A percentile compares a stretch with the other conserved stretches of the same genome.
phyloP scores from a whole-genome alignment of 2,329 filamentous ascomycete species.

The Aspergillus floridensis region DNA sequence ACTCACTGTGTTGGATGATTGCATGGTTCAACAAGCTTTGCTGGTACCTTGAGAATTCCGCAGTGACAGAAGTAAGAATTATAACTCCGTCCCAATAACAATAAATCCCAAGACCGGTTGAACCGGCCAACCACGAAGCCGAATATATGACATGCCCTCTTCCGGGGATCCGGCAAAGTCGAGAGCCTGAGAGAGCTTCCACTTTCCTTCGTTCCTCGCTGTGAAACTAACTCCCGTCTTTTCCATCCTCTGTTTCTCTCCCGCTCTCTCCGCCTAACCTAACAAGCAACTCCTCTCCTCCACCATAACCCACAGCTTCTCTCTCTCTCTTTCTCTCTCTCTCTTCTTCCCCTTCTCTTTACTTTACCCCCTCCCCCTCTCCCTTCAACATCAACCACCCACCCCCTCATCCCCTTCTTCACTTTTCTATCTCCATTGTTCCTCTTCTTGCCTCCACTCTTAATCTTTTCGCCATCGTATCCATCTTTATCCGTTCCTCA shows the following conservation, averaged over 20 bases:
- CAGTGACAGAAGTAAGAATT: background rate
- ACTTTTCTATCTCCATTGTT: conserved; percentile 6
- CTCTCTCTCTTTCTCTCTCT: conserved; percentile 22
- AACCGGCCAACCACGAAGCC: conserved; percentile 8
- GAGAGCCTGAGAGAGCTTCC: background rate
- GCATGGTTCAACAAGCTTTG: background rate
- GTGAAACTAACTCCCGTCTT: background rate
- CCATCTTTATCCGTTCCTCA: conserved; percentile 12
- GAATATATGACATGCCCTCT: conserved; percentile 11
- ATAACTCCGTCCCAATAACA: background rate
- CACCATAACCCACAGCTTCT: conserved; percentile 13
- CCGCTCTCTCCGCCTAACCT: conserved; percentile 9
- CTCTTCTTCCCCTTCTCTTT: conserved; percentile 24
- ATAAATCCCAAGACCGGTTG: background rate
- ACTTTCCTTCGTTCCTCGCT: background rate
- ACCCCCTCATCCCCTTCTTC: conserved; percentile 3
- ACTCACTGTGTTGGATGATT: background rate
- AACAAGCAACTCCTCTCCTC: conserved; percentile 16
- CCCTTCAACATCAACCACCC: conserved; percentile 16
- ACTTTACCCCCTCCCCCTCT: conserved; percentile 20
- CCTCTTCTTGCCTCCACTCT: conserved; percentile 8
- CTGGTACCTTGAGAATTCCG: background rate
- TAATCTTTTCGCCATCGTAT: conserved; percentile 7
- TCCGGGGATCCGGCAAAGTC: conserved; percentile 8
- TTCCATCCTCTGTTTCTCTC: conserved; percentile 15